These are phyloP conservation scores for Bacterosira constricta DNA, from an alignment of 108 stramenopile species.

Conservation along the genomic window DNA sequence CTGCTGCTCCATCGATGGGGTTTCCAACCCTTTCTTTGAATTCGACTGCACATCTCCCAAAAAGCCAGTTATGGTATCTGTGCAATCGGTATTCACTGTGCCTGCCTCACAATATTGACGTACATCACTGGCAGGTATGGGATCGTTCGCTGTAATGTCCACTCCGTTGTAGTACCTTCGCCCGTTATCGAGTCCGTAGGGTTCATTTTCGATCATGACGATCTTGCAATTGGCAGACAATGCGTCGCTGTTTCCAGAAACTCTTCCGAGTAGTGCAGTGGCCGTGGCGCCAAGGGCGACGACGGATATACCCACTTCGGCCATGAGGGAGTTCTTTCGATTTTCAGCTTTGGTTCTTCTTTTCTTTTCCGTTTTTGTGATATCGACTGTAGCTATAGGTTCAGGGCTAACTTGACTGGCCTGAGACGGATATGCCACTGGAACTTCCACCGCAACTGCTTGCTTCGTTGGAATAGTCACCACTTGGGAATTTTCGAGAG, in stretches of 20 bases:
- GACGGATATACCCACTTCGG: background rate
- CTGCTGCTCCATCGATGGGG: constrained; percentile 4
- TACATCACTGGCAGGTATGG: constrained; percentile 9
- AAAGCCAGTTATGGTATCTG: constrained; percentile 26
- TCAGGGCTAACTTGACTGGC: background rate
- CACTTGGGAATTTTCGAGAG: background rate
- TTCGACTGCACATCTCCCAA: constrained; percentile 12
- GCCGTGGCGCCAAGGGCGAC: background rate
- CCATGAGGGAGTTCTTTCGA: background rate
- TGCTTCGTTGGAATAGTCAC: background rate
- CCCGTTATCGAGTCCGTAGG: constrained; percentile 34
- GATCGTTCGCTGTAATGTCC: constrained; percentile 15
- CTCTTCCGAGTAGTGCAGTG: background rate
- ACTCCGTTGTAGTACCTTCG: constrained; percentile 38
- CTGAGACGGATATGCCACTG: background rate
- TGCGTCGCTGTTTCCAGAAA: background rate
- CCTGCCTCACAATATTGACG: constrained; percentile 23
- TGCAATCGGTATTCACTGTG: constrained; percentile 26
- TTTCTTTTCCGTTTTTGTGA: background rate
- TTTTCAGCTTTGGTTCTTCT: background rate
- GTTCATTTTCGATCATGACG: constrained; percentile 29
- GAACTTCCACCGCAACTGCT: too few relatives aligned
- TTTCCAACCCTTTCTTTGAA: background rate
- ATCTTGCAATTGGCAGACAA: constrained; percentile 3
- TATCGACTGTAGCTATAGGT: background rate